A percentile compares a stretch with the other conserved stretches of the same genome.
Evolutionary conservation across 495 filamentous ascomycete species (phyloP).

Genomic region (Penicillium chermesinum): DNA sequence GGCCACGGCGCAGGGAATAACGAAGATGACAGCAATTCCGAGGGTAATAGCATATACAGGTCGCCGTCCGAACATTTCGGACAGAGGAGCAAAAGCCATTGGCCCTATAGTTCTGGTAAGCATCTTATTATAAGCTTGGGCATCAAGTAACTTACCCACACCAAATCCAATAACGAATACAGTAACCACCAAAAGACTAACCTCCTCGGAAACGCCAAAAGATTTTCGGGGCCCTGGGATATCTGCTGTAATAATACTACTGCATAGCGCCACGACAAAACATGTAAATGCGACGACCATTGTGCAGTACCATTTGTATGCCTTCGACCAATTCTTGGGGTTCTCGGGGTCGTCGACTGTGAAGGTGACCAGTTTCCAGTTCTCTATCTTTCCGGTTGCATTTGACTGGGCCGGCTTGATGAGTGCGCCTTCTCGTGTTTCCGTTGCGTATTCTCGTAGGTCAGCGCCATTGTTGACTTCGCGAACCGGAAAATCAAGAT

Average conservation of each 20-base stretch:
- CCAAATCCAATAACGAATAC: conserved; percentile 79
- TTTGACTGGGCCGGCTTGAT: conserved; percentile 49
- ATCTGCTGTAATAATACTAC: conserved; percentile 63
- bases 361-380: conserved; percentile 72
- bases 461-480: conserved; percentile 55
- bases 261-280: conserved; percentile 63
- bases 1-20: conserved; percentile 71
- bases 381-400: conserved; percentile 45
- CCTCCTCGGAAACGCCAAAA: conserved; percentile 62
- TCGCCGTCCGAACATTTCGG: conserved; percentile 63
- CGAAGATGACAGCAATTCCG: conserved; percentile 63
- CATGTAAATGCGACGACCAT: conserved; percentile 52
- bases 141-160: conserved; percentile 45
- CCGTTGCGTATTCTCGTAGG: conserved; percentile 58
- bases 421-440: conserved; percentile 56
- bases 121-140: neutral
- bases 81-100: conserved; percentile 77
- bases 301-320: conserved; percentile 63
- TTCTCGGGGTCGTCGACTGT: conserved; percentile 54
- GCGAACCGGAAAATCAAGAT: conserved; percentile 55
- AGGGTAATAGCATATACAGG: conserved; percentile 57
- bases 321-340: conserved; percentile 55
- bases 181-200: conserved; percentile 60
- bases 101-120: conserved; percentile 43
- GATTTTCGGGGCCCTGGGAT: conserved; percentile 52